Evolutionary conservation across 139 green algal genomes (phyloP).

Genomic region (Volvox africanus): DNA sequence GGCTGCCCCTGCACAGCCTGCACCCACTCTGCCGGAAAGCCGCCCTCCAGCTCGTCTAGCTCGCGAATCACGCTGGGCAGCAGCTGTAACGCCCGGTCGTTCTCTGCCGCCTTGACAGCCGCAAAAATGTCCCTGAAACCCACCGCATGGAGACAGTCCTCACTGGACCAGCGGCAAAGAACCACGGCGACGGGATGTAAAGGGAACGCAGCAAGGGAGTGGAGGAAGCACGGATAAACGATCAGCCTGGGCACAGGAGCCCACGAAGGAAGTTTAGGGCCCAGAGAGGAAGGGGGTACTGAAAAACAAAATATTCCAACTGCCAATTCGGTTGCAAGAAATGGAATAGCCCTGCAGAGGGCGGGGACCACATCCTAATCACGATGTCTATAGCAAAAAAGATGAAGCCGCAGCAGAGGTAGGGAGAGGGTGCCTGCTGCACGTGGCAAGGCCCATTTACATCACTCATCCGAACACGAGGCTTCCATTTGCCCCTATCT

Average conservation of each 20-base stretch:
- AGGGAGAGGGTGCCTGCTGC: no score
- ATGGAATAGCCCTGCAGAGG: no score
- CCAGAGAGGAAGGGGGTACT: no score
- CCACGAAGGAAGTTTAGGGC: neutral
- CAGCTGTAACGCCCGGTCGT: slow-evolving; percentile 78
- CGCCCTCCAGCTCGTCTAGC: slow-evolving; percentile 44
- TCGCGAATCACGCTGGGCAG: slow-evolving; percentile 65
- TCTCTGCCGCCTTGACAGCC: slow-evolving; percentile 81
- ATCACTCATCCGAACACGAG: no score
- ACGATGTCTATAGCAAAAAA: no score
- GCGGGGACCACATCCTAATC: no score
- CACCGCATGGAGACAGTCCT: slow-evolving; percentile 65
- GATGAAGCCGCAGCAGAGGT: no score
- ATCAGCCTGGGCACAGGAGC: neutral
- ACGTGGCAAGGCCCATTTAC: no score
- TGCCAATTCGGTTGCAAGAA: no score
- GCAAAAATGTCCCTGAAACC: slow-evolving; percentile 84
- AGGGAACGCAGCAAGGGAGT: neutral
- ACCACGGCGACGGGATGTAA: neutral
- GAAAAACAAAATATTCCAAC: no score
- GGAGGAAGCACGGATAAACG: neutral
- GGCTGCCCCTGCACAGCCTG: neutral
- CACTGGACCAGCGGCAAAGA: slow-evolving; percentile 57
- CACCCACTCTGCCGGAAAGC: slow-evolving; percentile 39
- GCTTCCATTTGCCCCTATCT: no score